phyloP scores from a whole-genome alignment of 768 basidiomycete species.

The Terana coerulea region DNA sequence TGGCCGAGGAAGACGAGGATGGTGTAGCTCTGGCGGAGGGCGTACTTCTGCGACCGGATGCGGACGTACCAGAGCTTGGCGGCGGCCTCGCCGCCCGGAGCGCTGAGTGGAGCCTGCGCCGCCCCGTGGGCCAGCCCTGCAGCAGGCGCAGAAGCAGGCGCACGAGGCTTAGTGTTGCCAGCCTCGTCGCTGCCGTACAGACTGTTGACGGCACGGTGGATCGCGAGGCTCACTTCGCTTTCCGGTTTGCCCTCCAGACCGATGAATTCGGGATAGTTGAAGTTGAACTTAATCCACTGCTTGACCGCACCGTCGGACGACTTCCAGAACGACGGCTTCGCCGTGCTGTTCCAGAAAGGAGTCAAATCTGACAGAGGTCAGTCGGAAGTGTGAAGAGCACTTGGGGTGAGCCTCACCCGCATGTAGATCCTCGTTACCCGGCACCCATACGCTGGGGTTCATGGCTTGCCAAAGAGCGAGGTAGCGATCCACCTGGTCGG shows the following conservation, averaged over 20 bases:
- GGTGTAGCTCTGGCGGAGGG: constrained; percentile 39
- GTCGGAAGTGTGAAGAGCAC: too few relatives aligned
- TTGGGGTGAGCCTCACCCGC: too few relatives aligned
- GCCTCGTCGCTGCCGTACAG: constrained; percentile 24
- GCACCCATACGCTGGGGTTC: constrained; percentile 39
- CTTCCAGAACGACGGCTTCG: constrained; percentile 35
- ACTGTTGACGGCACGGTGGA: constrained; percentile 31
- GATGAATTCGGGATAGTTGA: constrained; percentile 51
- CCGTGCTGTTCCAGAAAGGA: constrained; percentile 47
- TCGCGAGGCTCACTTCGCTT: constrained; percentile 26
- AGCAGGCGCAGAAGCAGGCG: too few relatives aligned
- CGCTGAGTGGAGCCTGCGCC: too few relatives aligned
- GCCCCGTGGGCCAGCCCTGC: too few relatives aligned
- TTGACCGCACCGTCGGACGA: constrained; percentile 30
- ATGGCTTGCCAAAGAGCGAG: constrained; percentile 48
- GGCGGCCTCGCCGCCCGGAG: too few relatives aligned
- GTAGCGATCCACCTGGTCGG: too few relatives aligned
- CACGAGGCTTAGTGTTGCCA: too few relatives aligned
- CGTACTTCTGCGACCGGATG: constrained; percentile 39
- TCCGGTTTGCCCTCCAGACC: constrained; percentile 30
- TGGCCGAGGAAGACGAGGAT: constrained; percentile 45
- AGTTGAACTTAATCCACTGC: constrained; percentile 33
- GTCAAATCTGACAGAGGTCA: constrained; percentile 40
- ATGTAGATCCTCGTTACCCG: too few relatives aligned
- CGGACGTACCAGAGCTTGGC: constrained; percentile 36